Evolutionary conservation across 305 asterid genomes (phyloP).

Genomic region (Withania somnifera): DNA sequence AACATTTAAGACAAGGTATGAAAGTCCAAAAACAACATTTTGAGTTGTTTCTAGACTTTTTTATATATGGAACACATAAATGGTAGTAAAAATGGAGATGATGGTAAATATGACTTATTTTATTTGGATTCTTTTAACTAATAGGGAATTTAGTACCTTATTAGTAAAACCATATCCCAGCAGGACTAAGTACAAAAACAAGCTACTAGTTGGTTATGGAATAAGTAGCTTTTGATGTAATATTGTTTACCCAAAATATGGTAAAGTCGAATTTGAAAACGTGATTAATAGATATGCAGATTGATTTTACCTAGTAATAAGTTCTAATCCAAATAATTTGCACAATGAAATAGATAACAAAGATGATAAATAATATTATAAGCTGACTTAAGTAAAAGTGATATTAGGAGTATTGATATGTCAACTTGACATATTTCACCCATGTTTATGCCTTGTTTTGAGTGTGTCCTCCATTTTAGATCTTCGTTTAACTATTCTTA

Average conservation of each 20-base stretch:
- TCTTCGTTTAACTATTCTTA: no score
- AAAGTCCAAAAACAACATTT: background rate
- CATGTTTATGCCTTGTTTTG: no score
- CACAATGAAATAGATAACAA: no score
- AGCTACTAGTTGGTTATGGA: background rate
- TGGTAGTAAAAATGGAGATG: background rate
- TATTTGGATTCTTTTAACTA: background rate
- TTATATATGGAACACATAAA: background rate
- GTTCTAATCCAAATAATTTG: no score
- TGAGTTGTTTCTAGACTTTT: background rate
- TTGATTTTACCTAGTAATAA: no score
- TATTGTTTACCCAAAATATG: background rate
- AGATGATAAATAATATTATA: no score
- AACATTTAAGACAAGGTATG: background rate
- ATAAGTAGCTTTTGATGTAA: background rate
- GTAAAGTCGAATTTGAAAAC: no score
- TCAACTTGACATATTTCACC: no score
- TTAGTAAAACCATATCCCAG: background rate
- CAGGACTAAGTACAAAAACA: background rate
- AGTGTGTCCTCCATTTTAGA: no score
- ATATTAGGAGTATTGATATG: no score
- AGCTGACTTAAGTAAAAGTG: no score
- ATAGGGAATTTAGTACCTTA: background rate
- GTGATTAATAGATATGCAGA: no score
- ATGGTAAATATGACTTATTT: background rate